Percentiles rank a stretch among this genome's conserved stretches.
Evolutionary conservation across 2,329 filamentous ascomycete species (phyloP).

Genomic region (Fusarium denticulatum): DNA sequence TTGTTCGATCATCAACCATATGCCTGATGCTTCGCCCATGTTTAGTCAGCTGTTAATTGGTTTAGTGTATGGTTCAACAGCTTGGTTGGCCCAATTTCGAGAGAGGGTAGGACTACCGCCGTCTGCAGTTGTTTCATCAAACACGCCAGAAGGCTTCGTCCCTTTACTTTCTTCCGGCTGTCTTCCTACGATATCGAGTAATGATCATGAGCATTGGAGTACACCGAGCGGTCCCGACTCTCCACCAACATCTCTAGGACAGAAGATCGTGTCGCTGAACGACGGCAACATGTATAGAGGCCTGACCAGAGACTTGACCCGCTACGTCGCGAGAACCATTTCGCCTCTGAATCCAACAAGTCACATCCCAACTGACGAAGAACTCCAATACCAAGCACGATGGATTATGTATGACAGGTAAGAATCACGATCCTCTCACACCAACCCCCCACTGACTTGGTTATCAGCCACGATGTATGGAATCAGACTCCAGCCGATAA

Average conservation of each 20-base stretch:
- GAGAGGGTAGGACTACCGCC: not conserved
- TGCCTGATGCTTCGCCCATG: slow-evolving; percentile 17
- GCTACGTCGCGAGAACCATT: slow-evolving; percentile 42
- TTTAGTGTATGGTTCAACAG: slow-evolving; percentile 3
- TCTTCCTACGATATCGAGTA: not conserved
- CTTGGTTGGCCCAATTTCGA: slow-evolving; percentile 19
- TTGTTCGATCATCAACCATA: slow-evolving; percentile 14
- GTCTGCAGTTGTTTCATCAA: not conserved
- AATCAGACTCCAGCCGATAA: slow-evolving; percentile 22
- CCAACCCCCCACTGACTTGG: not conserved
- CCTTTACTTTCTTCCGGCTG: rapidly evolving
- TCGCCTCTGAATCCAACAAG: slow-evolving; percentile 45
- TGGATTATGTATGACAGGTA: slow-evolving; percentile 47
- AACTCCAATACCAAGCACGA: slow-evolving; percentile 48
- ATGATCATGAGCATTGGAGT: no score
- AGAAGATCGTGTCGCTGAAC: slow-evolving; percentile 4
- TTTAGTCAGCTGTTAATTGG: slow-evolving; percentile 17
- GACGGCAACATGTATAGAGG: slow-evolving; percentile 21
- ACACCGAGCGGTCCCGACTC: rapidly evolving
- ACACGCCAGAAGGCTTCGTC: not conserved
- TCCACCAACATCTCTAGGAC: rapidly evolving
- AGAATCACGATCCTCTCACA: rapidly evolving
- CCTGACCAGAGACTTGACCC: slow-evolving; percentile 28
- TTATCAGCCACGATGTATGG: slow-evolving; percentile 7
- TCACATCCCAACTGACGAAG: slow-evolving; percentile 48